phyloP scores from a whole-genome alignment of 192 early-diverging fungal species.

The Umbelopsis sp. region DNA sequence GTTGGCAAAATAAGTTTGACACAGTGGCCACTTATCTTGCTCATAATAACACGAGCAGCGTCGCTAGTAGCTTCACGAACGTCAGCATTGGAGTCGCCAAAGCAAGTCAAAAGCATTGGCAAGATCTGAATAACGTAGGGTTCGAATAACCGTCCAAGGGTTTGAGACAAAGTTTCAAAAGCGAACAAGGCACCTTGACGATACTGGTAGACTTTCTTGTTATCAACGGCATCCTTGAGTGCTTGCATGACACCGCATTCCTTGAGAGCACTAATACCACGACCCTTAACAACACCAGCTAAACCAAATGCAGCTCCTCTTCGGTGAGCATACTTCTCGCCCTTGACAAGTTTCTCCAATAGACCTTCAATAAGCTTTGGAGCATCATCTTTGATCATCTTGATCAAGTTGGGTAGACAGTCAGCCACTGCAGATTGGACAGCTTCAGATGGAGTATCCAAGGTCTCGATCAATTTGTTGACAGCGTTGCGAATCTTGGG shows the following conservation, averaged over 20 bases:
- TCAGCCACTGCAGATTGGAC: slow-evolving; percentile 94
- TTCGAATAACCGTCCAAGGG: slow-evolving; percentile 92
- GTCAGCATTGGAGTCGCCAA: slow-evolving; percentile 78
- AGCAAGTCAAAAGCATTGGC: slow-evolving; percentile 84
- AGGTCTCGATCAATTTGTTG: slow-evolving; percentile 83
- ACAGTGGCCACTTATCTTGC: slow-evolving; percentile 91
- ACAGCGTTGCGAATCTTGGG: slow-evolving; percentile 79
- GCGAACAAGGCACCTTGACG: slow-evolving; percentile 95
- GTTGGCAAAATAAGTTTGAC: slow-evolving; percentile 95
- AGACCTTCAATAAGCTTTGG: slow-evolving; percentile 62
- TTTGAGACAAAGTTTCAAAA: slow-evolving; percentile 84
- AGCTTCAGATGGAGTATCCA: slow-evolving; percentile 90
- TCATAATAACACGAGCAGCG: slow-evolving; percentile 91
- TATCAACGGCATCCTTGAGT: slow-evolving; percentile 81
- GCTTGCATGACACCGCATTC: slow-evolving; percentile 78
- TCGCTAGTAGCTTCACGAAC: slow-evolving; percentile 93
- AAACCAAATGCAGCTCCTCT: slow-evolving; percentile 96
- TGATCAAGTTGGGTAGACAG: slow-evolving; percentile 91
- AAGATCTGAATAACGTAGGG: slow-evolving; percentile 95
- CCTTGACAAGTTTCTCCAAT: slow-evolving; percentile 68
- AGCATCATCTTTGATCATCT: slow-evolving; percentile 64
- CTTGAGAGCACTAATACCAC: slow-evolving; percentile 86
- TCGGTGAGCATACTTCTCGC: slow-evolving; percentile 81
- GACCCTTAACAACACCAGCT: slow-evolving; percentile 91
- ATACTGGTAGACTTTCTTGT: slow-evolving; percentile 70